Conservation (phyloP, 345 rosid genomes). For the Eucalyptus viminalis region DNA sequence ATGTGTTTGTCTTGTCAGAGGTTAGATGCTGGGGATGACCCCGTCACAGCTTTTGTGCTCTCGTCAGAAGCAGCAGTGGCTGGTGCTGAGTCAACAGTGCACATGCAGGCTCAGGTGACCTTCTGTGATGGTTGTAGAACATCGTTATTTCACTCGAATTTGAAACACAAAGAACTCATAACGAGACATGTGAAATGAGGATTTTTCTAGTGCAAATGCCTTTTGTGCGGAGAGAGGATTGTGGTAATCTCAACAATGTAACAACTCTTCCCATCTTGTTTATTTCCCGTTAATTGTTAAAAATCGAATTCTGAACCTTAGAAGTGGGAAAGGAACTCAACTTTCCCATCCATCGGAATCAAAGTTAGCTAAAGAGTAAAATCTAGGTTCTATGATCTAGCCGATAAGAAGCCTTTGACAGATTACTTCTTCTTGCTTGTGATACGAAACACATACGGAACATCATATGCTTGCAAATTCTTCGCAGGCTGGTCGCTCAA, state of each 20-base stretch:
- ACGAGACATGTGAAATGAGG: neutral
- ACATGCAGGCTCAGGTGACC: constrained; percentile 88
- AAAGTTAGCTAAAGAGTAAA: neutral
- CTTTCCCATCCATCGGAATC: neutral
- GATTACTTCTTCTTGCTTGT: neutral
- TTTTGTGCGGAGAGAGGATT: neutral
- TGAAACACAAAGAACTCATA: neutral
- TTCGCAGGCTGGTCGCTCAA: constrained; percentile 77
- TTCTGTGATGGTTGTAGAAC: neutral
- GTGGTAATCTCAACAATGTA: neutral
- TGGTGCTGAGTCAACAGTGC: constrained; percentile 85
- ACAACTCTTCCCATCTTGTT: neutral
- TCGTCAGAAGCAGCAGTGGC: constrained; percentile 75
- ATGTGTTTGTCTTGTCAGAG: constrained; percentile 30
- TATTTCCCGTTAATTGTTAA: neutral
- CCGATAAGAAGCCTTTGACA: neutral
- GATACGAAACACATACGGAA: neutral
- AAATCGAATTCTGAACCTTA: neutral
- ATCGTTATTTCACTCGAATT: neutral
- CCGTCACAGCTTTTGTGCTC: constrained; percentile 49
- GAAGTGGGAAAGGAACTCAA: neutral
- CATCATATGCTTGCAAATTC: neutral
- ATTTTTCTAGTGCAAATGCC: neutral
- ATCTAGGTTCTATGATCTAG: neutral
- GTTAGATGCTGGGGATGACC: constrained; percentile 62